Base-by-base conservation (phyloP, 2,329 filamentous ascomycete genomes). In the Pseudocercospora musae region DNA sequence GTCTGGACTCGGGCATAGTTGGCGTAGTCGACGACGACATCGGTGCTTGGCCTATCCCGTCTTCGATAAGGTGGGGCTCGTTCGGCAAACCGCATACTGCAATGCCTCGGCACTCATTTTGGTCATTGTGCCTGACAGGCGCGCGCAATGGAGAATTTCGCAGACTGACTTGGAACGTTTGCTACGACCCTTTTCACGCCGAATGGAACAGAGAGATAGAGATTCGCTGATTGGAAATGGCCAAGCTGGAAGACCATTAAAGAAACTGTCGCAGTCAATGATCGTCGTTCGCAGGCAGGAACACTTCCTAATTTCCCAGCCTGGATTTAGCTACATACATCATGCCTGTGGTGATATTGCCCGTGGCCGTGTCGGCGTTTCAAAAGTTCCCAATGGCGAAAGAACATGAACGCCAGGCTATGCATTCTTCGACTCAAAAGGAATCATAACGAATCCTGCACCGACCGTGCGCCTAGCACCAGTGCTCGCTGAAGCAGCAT, bases 341-440 rank as follows among this genome's bases (percentile, higher is more conserved):
- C 18, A 54, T 54, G 52, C 52, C 52, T 54, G 52, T 54, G 27
- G 21, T 37, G 52, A 54, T 54, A 54, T 33, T 33, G 18, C 15
- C 15, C 37, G 40, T 54, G 29, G 52, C 52, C 52, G 52, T 54
- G 15, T 37, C 52, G 52, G 29, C 52, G 29, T 54, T 54, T 31
- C 48, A 29, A 31, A 29, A 52, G 25, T 23, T 52, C 48, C 48
- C 48, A 29, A 8, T 48, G 18, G 10, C 44, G 23, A 48, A n/a
- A 25, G 25, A 27, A 29, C 37, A 52, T 15, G 52, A 20, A 21
- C 52, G 27, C 52, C 52, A 29, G 37, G 55, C 55, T 57, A 57
- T 57, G 55, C 55, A 46, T 42, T 56, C 53, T 57, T 27, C 40
- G 49, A 46, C 40, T 33, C 55, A 57, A 40, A 48, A 48, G 48